Percentiles rank a stretch among this genome's conserved stretches.
phyloP scores from a whole-genome alignment of 768 basidiomycete species.

The Lentinula guzmanii region DNA sequence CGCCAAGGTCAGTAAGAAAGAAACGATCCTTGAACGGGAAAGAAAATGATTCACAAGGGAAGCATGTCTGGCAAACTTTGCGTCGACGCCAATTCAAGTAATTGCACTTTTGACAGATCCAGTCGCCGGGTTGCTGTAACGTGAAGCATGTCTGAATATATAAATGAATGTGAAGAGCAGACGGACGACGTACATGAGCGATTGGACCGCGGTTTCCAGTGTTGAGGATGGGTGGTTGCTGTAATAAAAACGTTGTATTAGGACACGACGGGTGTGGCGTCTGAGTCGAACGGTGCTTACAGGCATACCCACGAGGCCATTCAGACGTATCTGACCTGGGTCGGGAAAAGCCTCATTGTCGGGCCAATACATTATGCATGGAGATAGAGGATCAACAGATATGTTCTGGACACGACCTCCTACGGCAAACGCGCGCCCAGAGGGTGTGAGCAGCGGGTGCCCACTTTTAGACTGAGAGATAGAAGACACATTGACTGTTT shows the following conservation, averaged over 20 bases:
- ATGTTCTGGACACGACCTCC: slow-evolving; percentile 80
- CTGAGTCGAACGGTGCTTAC: slow-evolving; percentile 28
- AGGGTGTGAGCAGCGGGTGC: slow-evolving; percentile 78
- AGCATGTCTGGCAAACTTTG: slow-evolving; percentile 88
- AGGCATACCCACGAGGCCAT: slow-evolving; percentile 43
- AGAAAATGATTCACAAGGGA: slow-evolving; percentile 55
- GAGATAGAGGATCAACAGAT: slow-evolving; percentile 61
- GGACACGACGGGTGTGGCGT: background rate
- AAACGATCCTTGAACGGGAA: background rate
- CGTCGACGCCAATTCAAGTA: slow-evolving; percentile 85
- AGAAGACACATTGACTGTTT: background rate
- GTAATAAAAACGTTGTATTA: slow-evolving; percentile 3
- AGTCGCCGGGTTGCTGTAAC: slow-evolving; percentile 65
- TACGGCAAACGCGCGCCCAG: slow-evolving; percentile 68
- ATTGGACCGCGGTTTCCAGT: slow-evolving; percentile 87
- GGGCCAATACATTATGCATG: slow-evolving; percentile 88
- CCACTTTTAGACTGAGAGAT: slow-evolving; percentile 18
- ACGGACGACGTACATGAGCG: slow-evolving; percentile 58
- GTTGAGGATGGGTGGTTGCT: slow-evolving; percentile 85
- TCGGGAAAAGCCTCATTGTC: slow-evolving; percentile 84
- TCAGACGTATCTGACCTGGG: slow-evolving; percentile 71
- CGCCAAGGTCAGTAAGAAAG: slow-evolving; percentile 7
- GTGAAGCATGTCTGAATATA: background rate
- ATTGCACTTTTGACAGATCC: slow-evolving; percentile 80
- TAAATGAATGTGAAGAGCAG: background rate